A percentile compares a stretch with the other conserved stretches of the same genome.
phyloP scores from a whole-genome alignment of 208 protist species.

The Wallacemonas rigidus region DNA sequence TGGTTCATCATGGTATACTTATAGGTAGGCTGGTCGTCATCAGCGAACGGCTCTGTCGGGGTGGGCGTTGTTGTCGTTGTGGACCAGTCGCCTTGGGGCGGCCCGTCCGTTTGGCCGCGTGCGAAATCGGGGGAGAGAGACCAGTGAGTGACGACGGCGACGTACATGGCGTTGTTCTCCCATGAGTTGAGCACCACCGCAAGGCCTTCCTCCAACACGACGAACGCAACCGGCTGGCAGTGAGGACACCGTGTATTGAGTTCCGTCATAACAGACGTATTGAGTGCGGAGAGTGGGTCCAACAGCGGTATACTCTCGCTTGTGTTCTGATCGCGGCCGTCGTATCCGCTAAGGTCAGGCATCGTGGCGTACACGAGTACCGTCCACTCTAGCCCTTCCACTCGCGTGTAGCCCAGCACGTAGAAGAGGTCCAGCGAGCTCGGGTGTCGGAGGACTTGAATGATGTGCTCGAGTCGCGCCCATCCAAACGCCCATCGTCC shows the following conservation, averaged over 20 bases:
- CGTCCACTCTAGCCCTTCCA: background rate
- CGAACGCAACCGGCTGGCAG: slow-evolving; percentile 1
- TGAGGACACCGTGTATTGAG: background rate
- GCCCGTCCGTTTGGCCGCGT: background rate
- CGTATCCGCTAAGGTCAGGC: background rate
- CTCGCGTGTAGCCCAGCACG: slow-evolving; percentile 18
- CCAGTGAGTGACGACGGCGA: background rate
- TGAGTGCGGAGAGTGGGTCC: background rate
- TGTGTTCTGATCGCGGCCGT: background rate
- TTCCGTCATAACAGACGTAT: background rate
- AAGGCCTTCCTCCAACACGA: background rate
- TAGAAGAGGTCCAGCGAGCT: background rate
- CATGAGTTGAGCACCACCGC: background rate
- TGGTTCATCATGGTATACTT: background rate
- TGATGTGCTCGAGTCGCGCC: background rate
- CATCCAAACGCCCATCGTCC: background rate
- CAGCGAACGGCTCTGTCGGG: background rate
- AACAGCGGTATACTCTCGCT: background rate
- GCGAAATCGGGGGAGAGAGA: background rate
- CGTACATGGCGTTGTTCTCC: background rate
- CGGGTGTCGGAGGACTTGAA: slow-evolving; percentile 8
- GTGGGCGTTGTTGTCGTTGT: background rate
- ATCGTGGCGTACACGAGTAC: background rate
- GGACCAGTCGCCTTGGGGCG: background rate
- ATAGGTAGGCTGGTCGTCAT: no score